Conservation (phyloP, 208 protist genomes). For the Endotrypanum monterogeii region DNA sequence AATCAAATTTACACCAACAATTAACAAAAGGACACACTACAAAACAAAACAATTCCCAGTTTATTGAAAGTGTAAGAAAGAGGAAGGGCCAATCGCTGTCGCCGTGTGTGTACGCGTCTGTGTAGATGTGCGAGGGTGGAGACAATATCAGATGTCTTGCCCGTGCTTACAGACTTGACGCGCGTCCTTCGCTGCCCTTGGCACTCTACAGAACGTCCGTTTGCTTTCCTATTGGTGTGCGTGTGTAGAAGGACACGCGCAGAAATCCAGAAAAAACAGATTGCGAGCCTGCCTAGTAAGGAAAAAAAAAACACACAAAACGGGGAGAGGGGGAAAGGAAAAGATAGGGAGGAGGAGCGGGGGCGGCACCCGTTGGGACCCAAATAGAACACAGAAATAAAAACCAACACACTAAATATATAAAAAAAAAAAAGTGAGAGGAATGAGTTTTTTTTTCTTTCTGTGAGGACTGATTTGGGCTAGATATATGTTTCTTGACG, state of each 20-base stretch:
- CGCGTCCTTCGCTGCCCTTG: neutral
- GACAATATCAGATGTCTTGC: neutral
- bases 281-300: neutral
- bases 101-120: conserved; percentile 14
- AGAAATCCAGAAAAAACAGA: neutral
- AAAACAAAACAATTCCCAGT: conserved; percentile 4
- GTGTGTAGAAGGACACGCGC: neutral
- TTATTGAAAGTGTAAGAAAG: neutral
- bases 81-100: neutral
- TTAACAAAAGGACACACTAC: too few relatives aligned
- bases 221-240: conserved; percentile 1
- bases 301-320: neutral
- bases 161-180: neutral
- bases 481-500: neutral
- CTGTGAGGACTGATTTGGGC: neutral
- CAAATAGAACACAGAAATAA: neutral
- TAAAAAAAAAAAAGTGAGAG: conserved; percentile 9
- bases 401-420: too few relatives aligned
- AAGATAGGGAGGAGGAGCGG: neutral
- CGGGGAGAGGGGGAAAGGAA: neutral
- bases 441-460: neutral
- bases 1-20: too few relatives aligned
- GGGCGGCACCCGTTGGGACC: neutral
- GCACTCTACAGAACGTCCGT: neutral
- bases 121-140: conserved; percentile 1